Percentiles rank a stretch among this genome's conserved stretches.
Evolutionary conservation across 2,329 filamentous ascomycete species (phyloP).

Genomic region (Talaromyces atroroseus): DNA sequence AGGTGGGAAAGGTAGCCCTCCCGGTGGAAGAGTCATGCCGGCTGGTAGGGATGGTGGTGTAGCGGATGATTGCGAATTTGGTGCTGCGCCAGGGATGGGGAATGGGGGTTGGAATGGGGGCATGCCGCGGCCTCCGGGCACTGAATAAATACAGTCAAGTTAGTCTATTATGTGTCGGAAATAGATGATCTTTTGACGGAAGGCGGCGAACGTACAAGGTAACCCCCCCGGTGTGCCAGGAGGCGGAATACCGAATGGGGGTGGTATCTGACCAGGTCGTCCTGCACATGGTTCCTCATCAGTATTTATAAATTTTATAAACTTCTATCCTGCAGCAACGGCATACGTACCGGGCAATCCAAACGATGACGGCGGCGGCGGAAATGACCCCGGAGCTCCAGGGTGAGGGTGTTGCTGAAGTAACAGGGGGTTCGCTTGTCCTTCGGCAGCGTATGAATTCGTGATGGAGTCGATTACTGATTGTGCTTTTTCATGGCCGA

Average conservation of each 20-base stretch:
- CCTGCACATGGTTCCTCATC: constrained; percentile 19
- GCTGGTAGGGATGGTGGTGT: constrained; percentile 10
- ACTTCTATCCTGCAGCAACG: not conserved
- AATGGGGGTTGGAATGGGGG: constrained; percentile 41
- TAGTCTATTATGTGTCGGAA: not conserved
- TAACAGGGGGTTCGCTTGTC: constrained; percentile 85
- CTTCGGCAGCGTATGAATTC: constrained; percentile 88
- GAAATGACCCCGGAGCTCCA: constrained; percentile 44
- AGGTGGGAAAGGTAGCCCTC: constrained; percentile 32
- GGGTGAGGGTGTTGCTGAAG: constrained; percentile 41
- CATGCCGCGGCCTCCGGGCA: constrained; percentile 52
- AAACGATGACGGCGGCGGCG: constrained; percentile 50
- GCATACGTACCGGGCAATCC: constrained; percentile 55
- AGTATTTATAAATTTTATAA: not conserved
- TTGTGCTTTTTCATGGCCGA: constrained; percentile 97
- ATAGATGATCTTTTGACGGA: not conserved
- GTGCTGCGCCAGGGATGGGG: constrained; percentile 38
- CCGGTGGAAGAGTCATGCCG: constrained; percentile 25
- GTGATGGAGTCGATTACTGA: constrained; percentile 98
- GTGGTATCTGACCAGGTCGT: constrained; percentile 41
- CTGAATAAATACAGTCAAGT: constrained; percentile 23
- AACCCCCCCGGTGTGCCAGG: constrained; percentile 35
- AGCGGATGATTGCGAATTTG: not conserved
- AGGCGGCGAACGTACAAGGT: constrained; percentile 48
- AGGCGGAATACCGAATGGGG: constrained; percentile 52